Conservation (phyloP, 345 rosid species). For the Sapria himalayana region DNA sequence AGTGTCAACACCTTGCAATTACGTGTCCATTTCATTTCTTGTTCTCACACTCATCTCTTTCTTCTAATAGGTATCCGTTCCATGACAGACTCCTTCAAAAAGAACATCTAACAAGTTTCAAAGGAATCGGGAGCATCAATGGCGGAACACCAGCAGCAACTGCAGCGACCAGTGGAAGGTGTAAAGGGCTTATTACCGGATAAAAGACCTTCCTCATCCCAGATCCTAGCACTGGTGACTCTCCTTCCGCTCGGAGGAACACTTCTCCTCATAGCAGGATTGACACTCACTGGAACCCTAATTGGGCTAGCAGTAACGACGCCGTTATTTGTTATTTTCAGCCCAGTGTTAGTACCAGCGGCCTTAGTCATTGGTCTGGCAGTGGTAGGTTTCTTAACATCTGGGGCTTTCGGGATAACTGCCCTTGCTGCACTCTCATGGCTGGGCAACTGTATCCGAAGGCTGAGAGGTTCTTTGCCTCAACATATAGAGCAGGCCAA, state of each 20-base stretch:
- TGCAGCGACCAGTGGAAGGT: conserved; percentile 3
- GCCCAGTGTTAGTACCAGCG: conserved; percentile 69
- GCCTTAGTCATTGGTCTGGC: conserved; percentile 31
- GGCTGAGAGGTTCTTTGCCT: conserved; percentile 12
- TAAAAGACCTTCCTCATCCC: conserved; percentile 13
- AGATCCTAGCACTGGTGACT: conserved; percentile 30
- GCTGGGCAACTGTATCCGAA: conserved; percentile 22
- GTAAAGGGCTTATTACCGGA: background rate
- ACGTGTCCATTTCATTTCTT: conserved; percentile 7
- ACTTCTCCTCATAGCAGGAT: conserved; percentile 41
- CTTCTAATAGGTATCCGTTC: too few species aligned
- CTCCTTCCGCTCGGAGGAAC: conserved; percentile 39
- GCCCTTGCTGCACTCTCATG: conserved; percentile 48
- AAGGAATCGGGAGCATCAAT: background rate
- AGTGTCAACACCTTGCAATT: conserved; percentile 10
- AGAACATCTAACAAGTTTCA: background rate
- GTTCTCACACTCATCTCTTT: background rate
- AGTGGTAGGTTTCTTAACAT: conserved; percentile 33
- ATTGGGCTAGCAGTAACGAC: conserved; percentile 38
- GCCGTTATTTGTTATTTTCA: conserved; percentile 46
- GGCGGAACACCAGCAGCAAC: conserved; percentile 7
- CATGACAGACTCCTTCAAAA: background rate
- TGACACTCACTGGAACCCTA: conserved; percentile 40
- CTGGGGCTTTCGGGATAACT: conserved; percentile 56
- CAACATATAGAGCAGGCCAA: conserved; percentile 33